Evolutionary conservation across 352 stramenopile species (phyloP), one percentile per base, ranked within the genome.

Genomic region (Achlya hypogyna): DNA sequence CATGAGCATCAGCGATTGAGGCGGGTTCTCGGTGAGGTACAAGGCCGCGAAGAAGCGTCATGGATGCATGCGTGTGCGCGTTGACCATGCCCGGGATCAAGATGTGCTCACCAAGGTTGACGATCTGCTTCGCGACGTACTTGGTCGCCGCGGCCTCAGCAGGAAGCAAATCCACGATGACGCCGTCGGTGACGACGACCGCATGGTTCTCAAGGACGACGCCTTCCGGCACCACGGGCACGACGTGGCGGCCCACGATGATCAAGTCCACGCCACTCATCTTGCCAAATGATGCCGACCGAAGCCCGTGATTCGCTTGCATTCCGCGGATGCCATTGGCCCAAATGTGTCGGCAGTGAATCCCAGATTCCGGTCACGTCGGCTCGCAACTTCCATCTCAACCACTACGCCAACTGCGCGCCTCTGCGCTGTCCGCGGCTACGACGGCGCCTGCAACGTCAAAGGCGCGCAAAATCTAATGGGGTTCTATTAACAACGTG

Each of bases 1-100:
- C n/a, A n/a, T n/a, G n/a, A n/a, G n/a, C n/a, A n/a, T n/a, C n/a
- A n/a, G n/a, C n/a, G n/a, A n/a, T n/a, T n/a, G n/a, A n/a, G n/a
- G n/a, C n/a, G n/a, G n/a, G n/a, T n/a, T n/a, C n/a, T 42, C 38
- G 2, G n/a, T 43, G 23, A 53, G 12, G 43, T 71, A 59, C 65
- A 27, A 96, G 80, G 1, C 86, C 88, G 34, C 87, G 84, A 45
- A 96, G 73, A 38, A 94, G 75, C 56, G 82, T 89, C 85, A 96
- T 94, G 43, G 86, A 72, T 18, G 86, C 75, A 65, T 96, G 88
- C 51, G 87, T 92, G 75, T 96, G 88, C 64, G 79, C 73, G 58
- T 96, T 96, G 29, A 96, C 76, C 25, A 96, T 77, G 5, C 88
- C 88, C 0, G 88, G 88, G 53, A 88, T 83, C 16, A 96, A 69